A percentile compares a stretch with the other conserved stretches of the same genome.
Evolutionary conservation across 176 grass and related monocot species (phyloP).

Genomic region (Triticum timopheevii): DNA sequence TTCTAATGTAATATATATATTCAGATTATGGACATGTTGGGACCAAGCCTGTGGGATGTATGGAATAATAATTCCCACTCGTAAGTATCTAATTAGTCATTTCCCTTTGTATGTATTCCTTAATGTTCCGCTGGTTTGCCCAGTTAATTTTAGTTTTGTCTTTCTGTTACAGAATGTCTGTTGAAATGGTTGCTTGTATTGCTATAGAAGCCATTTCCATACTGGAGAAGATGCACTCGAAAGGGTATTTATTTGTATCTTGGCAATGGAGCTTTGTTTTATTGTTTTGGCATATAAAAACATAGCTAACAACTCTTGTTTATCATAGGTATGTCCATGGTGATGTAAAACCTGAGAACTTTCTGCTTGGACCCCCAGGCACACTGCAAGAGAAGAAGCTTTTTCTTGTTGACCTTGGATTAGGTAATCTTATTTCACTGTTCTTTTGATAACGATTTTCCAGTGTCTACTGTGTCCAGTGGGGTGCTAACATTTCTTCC

Average conservation of each 20-base stretch:
- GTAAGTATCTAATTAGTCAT: slow-evolving; percentile 48
- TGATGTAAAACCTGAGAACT: slow-evolving; percentile 95
- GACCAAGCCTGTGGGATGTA: slow-evolving; percentile 93
- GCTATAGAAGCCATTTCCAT: slow-evolving; percentile 97
- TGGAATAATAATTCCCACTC: slow-evolving; percentile 94
- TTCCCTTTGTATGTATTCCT: slow-evolving; percentile 3
- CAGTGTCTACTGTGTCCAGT: neutral
- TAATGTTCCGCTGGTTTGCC: neutral
- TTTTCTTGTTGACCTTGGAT: slow-evolving; percentile 98
- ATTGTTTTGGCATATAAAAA: slow-evolving; percentile 26
- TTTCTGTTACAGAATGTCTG: slow-evolving; percentile 66
- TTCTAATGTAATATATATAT: slow-evolving; percentile 19
- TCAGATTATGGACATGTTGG: slow-evolving; percentile 96
- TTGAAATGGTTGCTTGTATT: slow-evolving; percentile 99
- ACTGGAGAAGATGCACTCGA: slow-evolving; percentile 87
- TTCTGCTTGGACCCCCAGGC: slow-evolving; percentile 82
- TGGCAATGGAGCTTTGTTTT: slow-evolving; percentile 7
- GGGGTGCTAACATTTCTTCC: slow-evolving; percentile 12
- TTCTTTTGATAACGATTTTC: slow-evolving; percentile 2
- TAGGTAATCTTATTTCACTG: slow-evolving; percentile 57
- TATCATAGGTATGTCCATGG: slow-evolving; percentile 85
- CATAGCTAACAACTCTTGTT: slow-evolving; percentile 16
- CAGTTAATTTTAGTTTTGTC: slow-evolving; percentile 8
- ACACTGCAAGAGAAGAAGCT: slow-evolving; percentile 86
- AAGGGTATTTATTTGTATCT: slow-evolving; percentile 54